Base-by-base conservation (phyloP, 176 grass and related monocot species). In the Phoenix roebelenii region DNA sequence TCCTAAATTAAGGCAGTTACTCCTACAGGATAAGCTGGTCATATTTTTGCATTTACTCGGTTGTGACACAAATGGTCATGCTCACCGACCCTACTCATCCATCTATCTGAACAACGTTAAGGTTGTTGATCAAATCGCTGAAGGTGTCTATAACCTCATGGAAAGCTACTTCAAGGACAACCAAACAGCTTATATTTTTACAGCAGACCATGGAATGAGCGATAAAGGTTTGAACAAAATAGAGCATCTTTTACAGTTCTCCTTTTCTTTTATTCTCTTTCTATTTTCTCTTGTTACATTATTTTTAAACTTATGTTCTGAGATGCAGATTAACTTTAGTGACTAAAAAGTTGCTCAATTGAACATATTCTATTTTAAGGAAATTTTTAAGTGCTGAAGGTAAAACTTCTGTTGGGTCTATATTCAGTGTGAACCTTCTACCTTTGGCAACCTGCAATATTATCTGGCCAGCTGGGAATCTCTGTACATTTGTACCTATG, bases 181-280 rank as follows among this genome's bases (percentile, higher is more conserved):
- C 72, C 71, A 75, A 64, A 95, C 90, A 30, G 64, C 85, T 59
- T 95, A 95, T 12, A 59, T 95, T 25, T 95, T 95, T 77, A 95
- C 90, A 16, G 90, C 90, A 35, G 90, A 95, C 70, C 86, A 95
- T 82, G 90, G 90, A 80, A 95, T 95, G 90, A 95, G 90, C 26
- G 90, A 95, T 71, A 95, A 95, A 95, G 90, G 86, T 95, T 81
- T 65, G 49, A 6, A 24, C 23, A 18, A 54, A 24, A 25, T 25
- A 51, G n/a, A 48, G 35, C 12, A 65, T 17, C 51, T 23, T 52
- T 7, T 15, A 28, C 4, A 32, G 24, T 56, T 56, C 10, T 23
- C 16, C 5, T 70, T 48, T 50, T n/a, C 2, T 50, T 50, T 50
- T 64, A 14, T 3, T 49, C 65, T 70, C 60, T 19, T 1, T 75